Evolutionary conservation across 148 eudicot species (phyloP), one percentile per base, ranked within the genome.

Genomic region (Polygonum aviculare): DNA sequence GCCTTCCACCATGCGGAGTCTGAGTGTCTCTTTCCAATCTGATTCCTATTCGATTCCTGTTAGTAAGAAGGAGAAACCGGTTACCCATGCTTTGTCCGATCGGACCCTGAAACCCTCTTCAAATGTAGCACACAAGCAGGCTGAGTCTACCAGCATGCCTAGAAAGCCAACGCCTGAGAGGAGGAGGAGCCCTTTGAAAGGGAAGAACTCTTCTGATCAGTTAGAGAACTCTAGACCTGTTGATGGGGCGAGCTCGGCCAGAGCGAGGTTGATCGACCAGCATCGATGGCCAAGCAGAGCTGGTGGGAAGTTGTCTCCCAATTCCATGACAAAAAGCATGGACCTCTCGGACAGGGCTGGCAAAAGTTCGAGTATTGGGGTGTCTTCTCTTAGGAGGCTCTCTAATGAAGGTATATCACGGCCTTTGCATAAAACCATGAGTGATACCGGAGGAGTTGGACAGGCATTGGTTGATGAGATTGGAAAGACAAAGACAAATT

Each of bases 1-100:
- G 97, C 99, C 98, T 50, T 88, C 96, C n/a, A 91, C 97, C 36
- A 93, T 88, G 97, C 88, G 98, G 67, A 93, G 97, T 79, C 86
- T 90, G 51, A 91, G 82, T 79, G 92, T 87, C 76, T 89, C 99
- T 45, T 93, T 95, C 74, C 96, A 93, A 75, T 87, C 97, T 59
- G 96, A 93, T 86, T 71, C 79, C 6, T 79, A 83, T 77, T 90
- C 96, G 33, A 77, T 88, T 38, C 92, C 98, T 77, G 81, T 89
- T 75, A 78, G 77, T 78, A 90, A 88, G 80, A 93, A 81, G 79
- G 99, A 91, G 51, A 95, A 87, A 73, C 86, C 91, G 26, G 87
- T 83, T 81, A 77, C 83, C 76, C 89, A 86, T 80, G 84, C 88
- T 47, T 79, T 81, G 33, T 88, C 92, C 2, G 97, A 92, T 78